phyloP scores from a whole-genome alignment of 805 yeast genomes.

The Yarrowia phangngaensis region DNA sequence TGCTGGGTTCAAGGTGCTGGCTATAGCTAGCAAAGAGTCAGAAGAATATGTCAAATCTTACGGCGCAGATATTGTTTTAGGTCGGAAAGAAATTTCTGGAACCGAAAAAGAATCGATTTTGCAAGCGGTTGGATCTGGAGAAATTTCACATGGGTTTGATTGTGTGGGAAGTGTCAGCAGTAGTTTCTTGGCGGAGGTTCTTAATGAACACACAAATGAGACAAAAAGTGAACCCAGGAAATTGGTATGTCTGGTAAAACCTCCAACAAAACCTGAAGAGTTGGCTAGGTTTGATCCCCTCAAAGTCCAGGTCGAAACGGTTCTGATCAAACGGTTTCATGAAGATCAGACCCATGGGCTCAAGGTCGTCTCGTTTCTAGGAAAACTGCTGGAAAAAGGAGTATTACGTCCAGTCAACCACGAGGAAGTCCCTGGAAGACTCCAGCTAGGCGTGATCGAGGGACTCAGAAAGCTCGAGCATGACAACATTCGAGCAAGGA shows the following conservation, averaged over 20 bases:
- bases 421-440: slow-evolving; percentile 7
- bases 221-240: too few relatives aligned
- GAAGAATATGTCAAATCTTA: slow-evolving; percentile 9
- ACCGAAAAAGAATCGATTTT: slow-evolving; percentile 10
- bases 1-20: slow-evolving; percentile 14
- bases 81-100: slow-evolving; percentile 13
- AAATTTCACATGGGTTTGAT: slow-evolving; percentile 16
- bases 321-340: slow-evolving; percentile 24
- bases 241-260: slow-evolving; percentile 17
- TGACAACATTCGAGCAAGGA: slow-evolving; percentile 6
- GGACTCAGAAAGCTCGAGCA: slow-evolving; percentile 12
- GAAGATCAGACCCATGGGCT: slow-evolving; percentile 20
- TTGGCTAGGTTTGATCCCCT: slow-evolving; percentile 1
- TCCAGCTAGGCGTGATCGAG: slow-evolving; percentile 5
- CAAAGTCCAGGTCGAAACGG: slow-evolving; percentile 19
- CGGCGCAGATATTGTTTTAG: slow-evolving; percentile 26
- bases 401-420: slow-evolving; percentile 4
- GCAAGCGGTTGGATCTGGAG: background rate
- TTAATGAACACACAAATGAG: slow-evolving; percentile 1
- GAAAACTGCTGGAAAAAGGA: slow-evolving; percentile 2
- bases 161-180: slow-evolving; percentile 24
- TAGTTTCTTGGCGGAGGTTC: slow-evolving; percentile 9
- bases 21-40: slow-evolving; percentile 9
- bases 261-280: slow-evolving; percentile 17
- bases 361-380: slow-evolving; percentile 2